These are phyloP conservation scores for Actinomortierella wolfii DNA, from an alignment of 371 early-diverging fungal species.

Conservation along the genomic window DNA sequence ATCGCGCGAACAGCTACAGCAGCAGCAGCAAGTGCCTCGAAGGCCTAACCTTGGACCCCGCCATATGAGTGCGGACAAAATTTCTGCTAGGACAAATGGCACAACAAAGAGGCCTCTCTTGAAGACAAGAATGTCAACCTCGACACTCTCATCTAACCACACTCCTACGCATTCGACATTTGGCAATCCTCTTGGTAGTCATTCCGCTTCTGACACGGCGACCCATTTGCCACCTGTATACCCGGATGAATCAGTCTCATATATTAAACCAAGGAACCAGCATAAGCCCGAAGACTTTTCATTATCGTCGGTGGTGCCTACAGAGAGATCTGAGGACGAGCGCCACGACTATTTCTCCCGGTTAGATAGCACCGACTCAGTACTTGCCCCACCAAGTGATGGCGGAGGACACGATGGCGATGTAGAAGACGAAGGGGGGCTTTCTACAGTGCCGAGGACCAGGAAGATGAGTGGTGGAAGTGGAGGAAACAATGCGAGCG, in stretches of 20 bases:
- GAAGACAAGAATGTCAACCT: conserved; percentile 4
- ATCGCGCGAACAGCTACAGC: conserved; percentile 7
- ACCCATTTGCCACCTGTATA: no score
- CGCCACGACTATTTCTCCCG: not conserved
- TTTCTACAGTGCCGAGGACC: conserved; percentile 10
- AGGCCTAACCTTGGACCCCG: no score
- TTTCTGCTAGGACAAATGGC: no score
- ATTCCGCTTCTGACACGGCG: no score
- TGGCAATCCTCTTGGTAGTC: no score
- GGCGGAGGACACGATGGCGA: conserved; percentile 33
- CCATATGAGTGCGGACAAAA: no score
- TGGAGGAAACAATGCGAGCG: conserved; percentile 28
- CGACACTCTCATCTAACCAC: conserved; percentile 11
- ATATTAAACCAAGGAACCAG: no score
- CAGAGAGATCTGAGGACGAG: no score
- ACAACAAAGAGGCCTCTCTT: not conserved
- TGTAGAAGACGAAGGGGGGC: conserved; percentile 28
- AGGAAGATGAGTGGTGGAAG: conserved; percentile 6
- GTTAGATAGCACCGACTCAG: conserved; percentile 17
- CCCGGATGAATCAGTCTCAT: no score
- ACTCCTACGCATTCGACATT: not conserved
- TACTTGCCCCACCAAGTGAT: conserved; percentile 11
- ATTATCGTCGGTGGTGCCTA: no score
- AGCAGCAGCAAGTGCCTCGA: no score
- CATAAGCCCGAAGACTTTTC: no score